Percentiles rank a stretch among this genome's conserved stretches.
These are phyloP conservation scores for Styphnolobium japonicum DNA, from an alignment of 306 rosid species.

Conservation along the genomic window DNA sequence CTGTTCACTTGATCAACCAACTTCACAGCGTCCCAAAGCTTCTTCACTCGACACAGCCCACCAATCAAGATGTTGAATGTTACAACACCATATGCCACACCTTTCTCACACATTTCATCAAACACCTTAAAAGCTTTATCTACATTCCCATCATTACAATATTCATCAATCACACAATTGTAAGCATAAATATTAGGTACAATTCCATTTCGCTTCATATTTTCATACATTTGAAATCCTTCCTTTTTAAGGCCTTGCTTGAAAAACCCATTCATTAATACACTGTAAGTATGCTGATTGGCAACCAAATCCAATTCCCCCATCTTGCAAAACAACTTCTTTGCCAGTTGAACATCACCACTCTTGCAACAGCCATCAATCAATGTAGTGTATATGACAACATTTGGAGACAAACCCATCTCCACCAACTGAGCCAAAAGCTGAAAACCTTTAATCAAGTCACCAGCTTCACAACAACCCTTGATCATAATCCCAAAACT, in stretches of 20 bases:
- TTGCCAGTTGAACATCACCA: conserved; percentile 57
- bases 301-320: conserved; percentile 51
- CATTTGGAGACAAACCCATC: conserved; percentile 54
- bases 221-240: conserved; percentile 67
- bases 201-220: conserved; percentile 55
- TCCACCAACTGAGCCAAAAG: conserved; percentile 50
- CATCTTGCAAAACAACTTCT: conserved; percentile 64
- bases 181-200: conserved; percentile 54
- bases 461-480: conserved; percentile 64
- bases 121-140: conserved; percentile 51
- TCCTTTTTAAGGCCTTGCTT: conserved; percentile 62
- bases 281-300: conserved; percentile 62
- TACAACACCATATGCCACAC: conserved; percentile 48
- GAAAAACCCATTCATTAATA: conserved; percentile 68
- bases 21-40: conserved; percentile 47
- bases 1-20: conserved; percentile 45
- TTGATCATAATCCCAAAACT: conserved; percentile 78
- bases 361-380: conserved; percentile 79
- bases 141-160: conserved; percentile 45
- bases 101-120: conserved; percentile 71
- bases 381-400: conserved; percentile 65
- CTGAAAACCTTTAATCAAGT: conserved; percentile 54
- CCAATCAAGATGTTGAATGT: conserved; percentile 59
- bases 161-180: conserved; percentile 50
- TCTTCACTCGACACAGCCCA: conserved; percentile 53